These are phyloP conservation scores for Backusella parvicylindrica DNA, from an alignment of 192 early-diverging fungal genomes.

Conservation along the genomic window DNA sequence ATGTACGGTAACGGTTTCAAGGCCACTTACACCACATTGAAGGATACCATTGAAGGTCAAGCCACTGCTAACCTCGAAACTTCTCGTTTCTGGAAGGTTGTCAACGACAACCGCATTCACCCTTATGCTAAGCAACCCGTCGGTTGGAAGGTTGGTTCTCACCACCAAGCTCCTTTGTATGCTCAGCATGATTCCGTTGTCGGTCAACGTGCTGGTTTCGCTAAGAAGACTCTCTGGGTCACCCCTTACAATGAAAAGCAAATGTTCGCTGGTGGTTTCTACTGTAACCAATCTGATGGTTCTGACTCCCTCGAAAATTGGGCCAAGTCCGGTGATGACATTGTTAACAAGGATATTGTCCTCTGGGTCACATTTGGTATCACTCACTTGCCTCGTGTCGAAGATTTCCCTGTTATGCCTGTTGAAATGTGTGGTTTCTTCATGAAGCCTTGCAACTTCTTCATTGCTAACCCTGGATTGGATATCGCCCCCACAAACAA, in stretches of 20 bases:
- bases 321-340: conserved; percentile 19
- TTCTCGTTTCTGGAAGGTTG: conserved; percentile 36
- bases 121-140: conserved; percentile 32
- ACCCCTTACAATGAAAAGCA: conserved; percentile 38
- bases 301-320: conserved; percentile 22
- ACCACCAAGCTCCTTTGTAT: conserved; percentile 23
- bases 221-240: conserved; percentile 37
- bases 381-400: conserved; percentile 35
- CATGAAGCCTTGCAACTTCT: conserved; percentile 39
- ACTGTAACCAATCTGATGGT: conserved; percentile 35
- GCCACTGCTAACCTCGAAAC: conserved; percentile 12
- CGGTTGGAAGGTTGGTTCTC: conserved; percentile 28
- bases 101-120: conserved; percentile 29
- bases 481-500: conserved; percentile 34
- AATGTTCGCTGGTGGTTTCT: conserved; percentile 40
- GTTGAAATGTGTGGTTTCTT: conserved; percentile 35
- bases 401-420: conserved; percentile 40
- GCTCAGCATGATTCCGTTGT: conserved; percentile 36
- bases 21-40: conserved; percentile 18
- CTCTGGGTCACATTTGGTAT: conserved; percentile 40
- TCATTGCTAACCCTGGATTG: conserved; percentile 31
- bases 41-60: conserved; percentile 29
- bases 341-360: conserved; percentile 30
- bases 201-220: conserved; percentile 34
- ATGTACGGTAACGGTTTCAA: conserved; percentile 32